These are phyloP conservation scores for Fusarium mundagurra DNA, from an alignment of 2,329 filamentous ascomycete genomes.

Conservation along the genomic window DNA sequence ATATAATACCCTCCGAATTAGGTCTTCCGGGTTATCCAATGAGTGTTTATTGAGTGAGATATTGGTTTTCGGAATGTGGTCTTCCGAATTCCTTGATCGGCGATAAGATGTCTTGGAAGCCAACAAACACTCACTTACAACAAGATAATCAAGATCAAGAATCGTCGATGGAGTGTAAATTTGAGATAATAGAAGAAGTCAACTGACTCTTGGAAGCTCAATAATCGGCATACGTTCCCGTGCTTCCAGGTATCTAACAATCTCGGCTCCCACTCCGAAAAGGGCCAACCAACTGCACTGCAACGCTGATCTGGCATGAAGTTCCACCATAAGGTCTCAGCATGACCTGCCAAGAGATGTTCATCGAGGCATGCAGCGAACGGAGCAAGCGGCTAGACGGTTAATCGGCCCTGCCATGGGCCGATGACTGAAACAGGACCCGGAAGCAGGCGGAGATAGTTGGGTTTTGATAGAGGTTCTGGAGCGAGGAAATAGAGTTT, in stretches of 20 bases:
- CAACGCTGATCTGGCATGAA: not conserved
- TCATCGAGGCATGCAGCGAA: not conserved
- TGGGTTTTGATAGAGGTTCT: not conserved
- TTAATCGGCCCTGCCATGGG: not conserved
- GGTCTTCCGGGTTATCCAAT: not conserved
- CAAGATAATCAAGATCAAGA: not conserved
- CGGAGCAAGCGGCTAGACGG: not conserved
- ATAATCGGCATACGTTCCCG: not conserved
- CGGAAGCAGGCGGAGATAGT: not conserved
- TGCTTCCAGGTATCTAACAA: not conserved
- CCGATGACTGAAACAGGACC: not conserved
- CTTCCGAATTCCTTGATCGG: slow-evolving; percentile 19
- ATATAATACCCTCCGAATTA: not conserved
- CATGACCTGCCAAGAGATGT: not conserved
- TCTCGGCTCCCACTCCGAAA: slow-evolving; percentile 1
- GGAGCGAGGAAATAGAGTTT: not conserved
- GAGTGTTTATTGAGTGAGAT: not conserved
- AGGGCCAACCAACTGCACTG: slow-evolving; percentile 1
- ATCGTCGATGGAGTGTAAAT: not conserved
- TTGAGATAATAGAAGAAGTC: not conserved
- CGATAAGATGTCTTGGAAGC: not conserved
- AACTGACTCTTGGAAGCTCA: not conserved
- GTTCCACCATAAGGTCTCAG: not conserved
- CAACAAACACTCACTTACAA: not conserved
- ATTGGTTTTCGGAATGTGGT: slow-evolving; percentile 3